Percentiles rank a stretch among this genome's conserved stretches.
phyloP scores from a whole-genome alignment of 768 basidiomycete genomes.

The Termitomyces sp. region DNA sequence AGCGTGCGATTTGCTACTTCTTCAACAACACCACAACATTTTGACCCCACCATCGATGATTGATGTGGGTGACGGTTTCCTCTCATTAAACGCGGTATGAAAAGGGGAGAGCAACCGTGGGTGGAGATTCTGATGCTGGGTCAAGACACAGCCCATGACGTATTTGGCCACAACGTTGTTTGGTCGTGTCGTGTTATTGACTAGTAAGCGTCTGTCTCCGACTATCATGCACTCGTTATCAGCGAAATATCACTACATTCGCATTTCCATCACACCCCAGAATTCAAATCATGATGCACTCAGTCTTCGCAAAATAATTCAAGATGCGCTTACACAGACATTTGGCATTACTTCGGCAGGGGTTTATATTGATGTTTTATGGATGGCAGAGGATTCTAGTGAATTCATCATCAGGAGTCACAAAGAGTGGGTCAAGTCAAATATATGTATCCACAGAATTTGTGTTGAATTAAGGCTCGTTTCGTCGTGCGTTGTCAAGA shows the following conservation, averaged over 20 bases:
- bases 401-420: constrained; percentile 40
- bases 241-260: constrained; percentile 42
- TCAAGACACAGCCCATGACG: constrained; percentile 12
- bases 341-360: constrained; percentile 54
- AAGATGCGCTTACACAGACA: constrained; percentile 49
- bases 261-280: constrained; percentile 38
- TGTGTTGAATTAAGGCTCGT: not conserved
- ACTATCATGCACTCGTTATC: constrained; percentile 19
- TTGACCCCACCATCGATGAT: constrained; percentile 11
- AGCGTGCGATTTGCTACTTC: constrained; percentile 39
- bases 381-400: constrained; percentile 39
- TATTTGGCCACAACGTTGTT: constrained; percentile 8
- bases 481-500: constrained; percentile 17
- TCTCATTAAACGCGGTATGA: not conserved
- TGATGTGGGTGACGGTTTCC: not conserved
- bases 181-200: constrained; percentile 1
- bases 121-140: not conserved
- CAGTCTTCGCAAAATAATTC: constrained; percentile 49
- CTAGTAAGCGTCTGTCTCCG: not conserved
- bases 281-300: constrained; percentile 34
- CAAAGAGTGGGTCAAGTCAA: constrained; percentile 31
- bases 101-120: not conserved
- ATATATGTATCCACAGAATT: not conserved
- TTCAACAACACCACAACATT: constrained; percentile 53
- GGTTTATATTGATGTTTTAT: constrained; percentile 58